These are phyloP conservation scores for Ambrosia hybrid DNA, from an alignment of 140 eudicot genomes.

Conservation along the genomic window DNA sequence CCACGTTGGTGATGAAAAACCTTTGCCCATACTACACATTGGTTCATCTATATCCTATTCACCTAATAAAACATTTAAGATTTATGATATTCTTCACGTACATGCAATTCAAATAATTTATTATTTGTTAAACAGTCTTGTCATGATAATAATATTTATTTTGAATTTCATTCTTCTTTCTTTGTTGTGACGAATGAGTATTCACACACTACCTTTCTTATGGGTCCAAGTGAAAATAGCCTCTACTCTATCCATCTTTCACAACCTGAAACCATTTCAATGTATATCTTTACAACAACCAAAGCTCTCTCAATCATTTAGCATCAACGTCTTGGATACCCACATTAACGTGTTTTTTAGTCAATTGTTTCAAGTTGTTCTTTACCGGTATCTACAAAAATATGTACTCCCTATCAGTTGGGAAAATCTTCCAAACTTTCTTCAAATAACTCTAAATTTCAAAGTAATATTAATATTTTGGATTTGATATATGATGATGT, in stretches of 20 bases:
- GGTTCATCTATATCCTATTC: conserved; percentile 1
- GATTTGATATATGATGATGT: no score
- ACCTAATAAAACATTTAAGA: neutral
- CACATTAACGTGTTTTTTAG: neutral
- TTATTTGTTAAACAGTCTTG: neutral
- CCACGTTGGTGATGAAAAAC: neutral
- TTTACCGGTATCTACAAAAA: neutral
- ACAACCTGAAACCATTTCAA: neutral
- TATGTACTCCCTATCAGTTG: neutral
- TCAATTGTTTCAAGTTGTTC: neutral
- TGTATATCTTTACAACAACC: neutral
- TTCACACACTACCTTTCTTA: neutral
- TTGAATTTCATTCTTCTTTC: neutral
- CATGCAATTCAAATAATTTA: neutral
- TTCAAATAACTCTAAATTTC: no score
- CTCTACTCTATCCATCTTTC: neutral
- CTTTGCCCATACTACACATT: neutral
- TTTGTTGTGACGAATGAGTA: neutral
- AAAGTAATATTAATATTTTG: no score
- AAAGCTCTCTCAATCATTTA: neutral
- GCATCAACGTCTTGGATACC: neutral
- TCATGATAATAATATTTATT: neutral
- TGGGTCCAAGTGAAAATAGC: neutral
- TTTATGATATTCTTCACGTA: conserved; percentile 8
- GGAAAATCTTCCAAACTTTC: neutral